Evolutionary conservation across 495 filamentous ascomycete species (phyloP).

Genomic region (Podospora pseudopauciseta): DNA sequence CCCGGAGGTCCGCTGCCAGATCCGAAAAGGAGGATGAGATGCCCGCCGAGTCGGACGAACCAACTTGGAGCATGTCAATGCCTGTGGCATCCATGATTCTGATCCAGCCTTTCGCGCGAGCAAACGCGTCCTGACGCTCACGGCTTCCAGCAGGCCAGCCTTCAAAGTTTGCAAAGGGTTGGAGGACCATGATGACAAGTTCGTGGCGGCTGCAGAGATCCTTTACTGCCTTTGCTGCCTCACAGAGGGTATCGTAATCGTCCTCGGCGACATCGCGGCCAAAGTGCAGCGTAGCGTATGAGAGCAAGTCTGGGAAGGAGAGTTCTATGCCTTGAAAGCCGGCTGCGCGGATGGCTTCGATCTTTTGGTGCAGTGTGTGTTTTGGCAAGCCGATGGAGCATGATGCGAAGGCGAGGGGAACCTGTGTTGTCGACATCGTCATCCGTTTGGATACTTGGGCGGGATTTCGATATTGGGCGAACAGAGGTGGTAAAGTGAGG

Average conservation of each 20-base stretch:
- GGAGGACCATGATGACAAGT: slow-evolving; percentile 67
- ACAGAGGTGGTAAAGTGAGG: not conserved
- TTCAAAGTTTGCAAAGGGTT: slow-evolving; percentile 79
- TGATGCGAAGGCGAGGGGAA: slow-evolving; percentile 20
- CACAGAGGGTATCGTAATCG: slow-evolving; percentile 54
- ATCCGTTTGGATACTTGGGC: too few relatives aligned
- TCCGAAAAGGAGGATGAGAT: slow-evolving; percentile 46
- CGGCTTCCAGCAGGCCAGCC: slow-evolving; percentile 59
- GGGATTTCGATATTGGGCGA: not conserved
- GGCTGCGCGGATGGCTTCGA: slow-evolving; percentile 61
- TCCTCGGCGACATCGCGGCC: slow-evolving; percentile 48
- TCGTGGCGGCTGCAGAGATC: slow-evolving; percentile 49
- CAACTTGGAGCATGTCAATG: slow-evolving; percentile 74
- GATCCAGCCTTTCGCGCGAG: slow-evolving; percentile 65
- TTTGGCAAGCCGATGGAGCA: slow-evolving; percentile 26
- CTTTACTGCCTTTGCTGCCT: slow-evolving; percentile 50
- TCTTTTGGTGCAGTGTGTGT: slow-evolving; percentile 59
- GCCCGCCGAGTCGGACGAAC: slow-evolving; percentile 59
- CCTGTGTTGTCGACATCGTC: not conserved
- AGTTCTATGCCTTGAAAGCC: slow-evolving; percentile 72
- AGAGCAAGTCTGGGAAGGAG: slow-evolving; percentile 69
- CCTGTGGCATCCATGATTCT: slow-evolving; percentile 67
- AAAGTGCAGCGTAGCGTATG: slow-evolving; percentile 53
- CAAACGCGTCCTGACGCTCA: slow-evolving; percentile 63
- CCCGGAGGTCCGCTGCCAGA: slow-evolving; percentile 58